These are phyloP conservation scores for Cyclotella choctawhatcheeana DNA, from an alignment of 108 stramenopile genomes.

Conservation along the genomic window DNA sequence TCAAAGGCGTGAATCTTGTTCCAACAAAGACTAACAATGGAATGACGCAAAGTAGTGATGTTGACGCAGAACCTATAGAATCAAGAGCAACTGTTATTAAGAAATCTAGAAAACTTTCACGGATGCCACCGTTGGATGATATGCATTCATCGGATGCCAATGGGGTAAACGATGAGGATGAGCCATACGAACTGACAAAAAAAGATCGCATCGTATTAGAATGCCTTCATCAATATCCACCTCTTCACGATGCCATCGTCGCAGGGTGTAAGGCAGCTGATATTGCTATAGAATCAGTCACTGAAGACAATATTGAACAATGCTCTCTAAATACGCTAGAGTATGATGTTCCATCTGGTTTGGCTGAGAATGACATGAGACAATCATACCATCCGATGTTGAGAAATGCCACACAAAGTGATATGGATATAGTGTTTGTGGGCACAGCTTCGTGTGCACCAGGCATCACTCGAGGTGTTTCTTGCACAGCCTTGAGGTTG, in stretches of 20 bases:
- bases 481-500: slow-evolving; percentile 84
- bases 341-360: slow-evolving; percentile 17
- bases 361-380: slow-evolving; percentile 64
- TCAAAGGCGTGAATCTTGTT: neutral
- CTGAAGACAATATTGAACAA: slow-evolving; percentile 17
- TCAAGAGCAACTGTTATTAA: neutral
- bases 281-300: slow-evolving; percentile 1
- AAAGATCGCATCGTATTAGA: slow-evolving; percentile 65
- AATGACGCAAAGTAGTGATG: neutral
- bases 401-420: slow-evolving; percentile 43
- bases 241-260: slow-evolving; percentile 50
- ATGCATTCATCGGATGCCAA: neutral
- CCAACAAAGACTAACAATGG: neutral
- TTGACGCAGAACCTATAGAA: neutral
- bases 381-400: slow-evolving; percentile 74
- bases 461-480: slow-evolving; percentile 84
- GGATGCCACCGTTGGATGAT: slow-evolving; percentile 9
- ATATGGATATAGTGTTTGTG: slow-evolving; percentile 90
- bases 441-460: slow-evolving; percentile 95
- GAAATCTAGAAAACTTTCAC: neutral
- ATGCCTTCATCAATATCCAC: slow-evolving; percentile 63
- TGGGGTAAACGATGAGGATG: neutral
- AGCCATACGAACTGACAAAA: slow-evolving; percentile 29
- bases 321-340: slow-evolving; percentile 14
- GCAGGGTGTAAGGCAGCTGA: slow-evolving; percentile 7